phyloP scores from a whole-genome alignment of 2,329 filamentous ascomycete species.

The Hymenoscyphus occultus region DNA sequence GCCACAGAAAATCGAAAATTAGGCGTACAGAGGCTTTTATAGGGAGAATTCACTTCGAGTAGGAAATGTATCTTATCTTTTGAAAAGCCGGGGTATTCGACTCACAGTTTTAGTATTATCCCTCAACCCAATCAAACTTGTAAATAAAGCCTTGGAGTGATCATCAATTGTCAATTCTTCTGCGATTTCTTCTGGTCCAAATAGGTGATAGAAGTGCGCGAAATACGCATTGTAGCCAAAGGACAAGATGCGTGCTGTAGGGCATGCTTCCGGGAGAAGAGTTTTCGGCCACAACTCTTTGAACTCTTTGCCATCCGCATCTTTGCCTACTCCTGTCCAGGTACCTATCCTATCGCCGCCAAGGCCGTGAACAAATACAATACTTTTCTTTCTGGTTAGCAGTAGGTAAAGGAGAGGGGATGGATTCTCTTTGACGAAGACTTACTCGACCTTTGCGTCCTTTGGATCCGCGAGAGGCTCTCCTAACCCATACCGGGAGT shows the following conservation, averaged over 20 bases:
- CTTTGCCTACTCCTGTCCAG: neutral
- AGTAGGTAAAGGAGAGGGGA: neutral
- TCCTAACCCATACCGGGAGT: neutral
- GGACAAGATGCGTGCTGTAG: neutral
- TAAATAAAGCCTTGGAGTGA: neutral
- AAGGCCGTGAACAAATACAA: constrained; percentile 6
- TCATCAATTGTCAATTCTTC: constrained; percentile 4
- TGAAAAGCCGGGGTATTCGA: neutral
- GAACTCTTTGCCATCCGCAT: neutral
- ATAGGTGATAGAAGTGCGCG: constrained; percentile 3
- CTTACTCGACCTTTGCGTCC: neutral
- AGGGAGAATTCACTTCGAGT: neutral
- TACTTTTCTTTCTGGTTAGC: neutral
- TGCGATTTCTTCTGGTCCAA: neutral
- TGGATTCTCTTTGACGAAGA: neutral
- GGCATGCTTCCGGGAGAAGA: neutral
- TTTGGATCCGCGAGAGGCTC: neutral
- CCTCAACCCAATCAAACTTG: neutral
- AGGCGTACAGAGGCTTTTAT: neutral
- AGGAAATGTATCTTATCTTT: neutral
- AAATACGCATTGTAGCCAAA: constrained; percentile 3
- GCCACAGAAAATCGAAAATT: too few species aligned
- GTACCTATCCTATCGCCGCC: neutral
- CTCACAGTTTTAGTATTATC: neutral
- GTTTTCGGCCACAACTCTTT: neutral